Evolutionary conservation across 2,329 filamentous ascomycete species (phyloP).

Genomic region (Pyricularia grisea): DNA sequence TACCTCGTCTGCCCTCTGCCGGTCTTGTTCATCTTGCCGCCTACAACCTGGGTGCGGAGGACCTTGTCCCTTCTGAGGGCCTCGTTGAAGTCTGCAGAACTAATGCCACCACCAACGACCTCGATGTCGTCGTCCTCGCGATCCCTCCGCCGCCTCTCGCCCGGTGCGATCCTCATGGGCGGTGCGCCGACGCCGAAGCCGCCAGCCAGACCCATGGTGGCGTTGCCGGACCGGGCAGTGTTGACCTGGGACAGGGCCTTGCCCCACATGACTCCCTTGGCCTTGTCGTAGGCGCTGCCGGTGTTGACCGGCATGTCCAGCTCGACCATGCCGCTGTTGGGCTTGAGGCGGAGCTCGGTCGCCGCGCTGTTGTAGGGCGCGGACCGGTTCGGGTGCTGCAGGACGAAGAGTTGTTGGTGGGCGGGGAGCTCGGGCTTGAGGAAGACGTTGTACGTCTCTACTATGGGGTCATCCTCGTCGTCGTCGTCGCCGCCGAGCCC

Average conservation of each 20-base stretch:
- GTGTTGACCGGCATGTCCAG: slow-evolving; percentile 80
- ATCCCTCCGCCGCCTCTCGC: slow-evolving; percentile 4
- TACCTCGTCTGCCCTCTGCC: slow-evolving; percentile 66
- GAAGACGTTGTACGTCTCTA: slow-evolving; percentile 73
- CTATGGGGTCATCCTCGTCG: slow-evolving; percentile 55
- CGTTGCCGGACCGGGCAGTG: slow-evolving; percentile 51
- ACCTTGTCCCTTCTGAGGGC: slow-evolving; percentile 63
- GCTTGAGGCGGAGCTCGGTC: slow-evolving; percentile 72
- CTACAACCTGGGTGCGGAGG: slow-evolving; percentile 72
- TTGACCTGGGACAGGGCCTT: slow-evolving; percentile 57
- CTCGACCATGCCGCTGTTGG: slow-evolving; percentile 74
- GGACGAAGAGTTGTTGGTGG: slow-evolving; percentile 61
- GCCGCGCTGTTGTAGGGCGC: slow-evolving; percentile 38
- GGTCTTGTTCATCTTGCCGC: slow-evolving; percentile 58
- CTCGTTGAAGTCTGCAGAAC: slow-evolving; percentile 52
- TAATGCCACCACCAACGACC: slow-evolving; percentile 30
- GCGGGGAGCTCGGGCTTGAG: slow-evolving; percentile 63
- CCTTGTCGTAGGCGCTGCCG: slow-evolving; percentile 66
- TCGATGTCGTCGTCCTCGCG: slow-evolving; percentile 12
- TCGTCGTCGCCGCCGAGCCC: neutral
- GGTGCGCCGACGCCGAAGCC: slow-evolving; percentile 58
- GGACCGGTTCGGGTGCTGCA: slow-evolving; percentile 80
- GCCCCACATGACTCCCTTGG: slow-evolving; percentile 76
- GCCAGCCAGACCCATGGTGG: slow-evolving; percentile 56
- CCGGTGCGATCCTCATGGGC: slow-evolving; percentile 11